phyloP scores from a whole-genome alignment of 202 grass and related monocot genomes.

The Elaeis oleifera region DNA sequence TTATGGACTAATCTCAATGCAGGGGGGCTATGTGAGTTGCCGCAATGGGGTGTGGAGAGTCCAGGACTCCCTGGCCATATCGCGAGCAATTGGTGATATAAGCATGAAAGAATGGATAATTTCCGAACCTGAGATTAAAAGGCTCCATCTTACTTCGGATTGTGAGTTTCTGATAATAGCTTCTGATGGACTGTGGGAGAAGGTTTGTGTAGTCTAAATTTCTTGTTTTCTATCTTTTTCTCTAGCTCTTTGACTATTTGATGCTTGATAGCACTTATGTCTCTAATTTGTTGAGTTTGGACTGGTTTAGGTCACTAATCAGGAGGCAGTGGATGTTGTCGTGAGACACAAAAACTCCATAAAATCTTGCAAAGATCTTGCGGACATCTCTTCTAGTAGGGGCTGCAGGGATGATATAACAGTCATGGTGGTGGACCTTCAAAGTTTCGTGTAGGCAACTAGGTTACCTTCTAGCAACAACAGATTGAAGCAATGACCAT shows the following conservation, averaged over 20 bases:
- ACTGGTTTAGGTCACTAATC: slow-evolving; percentile 36
- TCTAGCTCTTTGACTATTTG: too few relatives aligned
- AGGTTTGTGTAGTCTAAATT: slow-evolving; percentile 26
- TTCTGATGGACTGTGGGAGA: slow-evolving; percentile 73
- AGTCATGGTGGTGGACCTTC: slow-evolving; percentile 64
- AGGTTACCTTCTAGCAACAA: too few relatives aligned
- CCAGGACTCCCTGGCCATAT: slow-evolving; percentile 72
- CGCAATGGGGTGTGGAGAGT: slow-evolving; percentile 53
- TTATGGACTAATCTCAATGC: too few relatives aligned
- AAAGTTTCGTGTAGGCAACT: slow-evolving; percentile 13
- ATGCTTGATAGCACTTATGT: too few relatives aligned
- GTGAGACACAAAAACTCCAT: slow-evolving; percentile 8
- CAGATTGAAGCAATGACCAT: too few relatives aligned
- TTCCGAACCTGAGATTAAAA: slow-evolving; percentile 43
- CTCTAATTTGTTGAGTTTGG: neutral
- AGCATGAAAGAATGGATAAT: slow-evolving; percentile 59
- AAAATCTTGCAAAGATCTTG: slow-evolving; percentile 48
- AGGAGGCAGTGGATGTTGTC: slow-evolving; percentile 61
- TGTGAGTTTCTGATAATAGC: slow-evolving; percentile 52
- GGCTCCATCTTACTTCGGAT: slow-evolving; percentile 25
- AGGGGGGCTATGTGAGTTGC: slow-evolving; percentile 62
- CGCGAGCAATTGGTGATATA: slow-evolving; percentile 59
- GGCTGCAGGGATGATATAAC: slow-evolving; percentile 77
- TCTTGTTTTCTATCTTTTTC: neutral
- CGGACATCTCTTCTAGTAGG: slow-evolving; percentile 32